Conservation (phyloP, 129 eudicot species). For the Helichrysum umbraculigerum region DNA sequence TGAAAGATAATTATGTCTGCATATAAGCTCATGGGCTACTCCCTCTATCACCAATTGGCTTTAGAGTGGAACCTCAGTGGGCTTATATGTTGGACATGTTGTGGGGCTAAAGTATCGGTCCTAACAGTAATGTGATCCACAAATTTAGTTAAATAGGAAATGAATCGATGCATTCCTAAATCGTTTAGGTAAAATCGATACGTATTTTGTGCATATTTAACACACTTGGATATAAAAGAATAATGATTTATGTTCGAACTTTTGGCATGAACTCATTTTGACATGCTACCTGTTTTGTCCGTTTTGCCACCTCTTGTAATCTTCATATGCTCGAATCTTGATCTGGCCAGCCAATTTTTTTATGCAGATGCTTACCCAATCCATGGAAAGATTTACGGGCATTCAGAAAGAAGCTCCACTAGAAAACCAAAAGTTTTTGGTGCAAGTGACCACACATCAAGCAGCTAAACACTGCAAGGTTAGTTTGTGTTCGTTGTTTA, state of each 20-base stretch:
- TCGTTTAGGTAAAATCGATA: not conserved
- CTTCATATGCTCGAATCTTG: not conserved
- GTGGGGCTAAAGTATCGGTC: too few relatives aligned
- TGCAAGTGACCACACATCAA: conserved; percentile 74
- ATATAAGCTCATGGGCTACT: too few relatives aligned
- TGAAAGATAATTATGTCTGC: too few relatives aligned
- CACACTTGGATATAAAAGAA: too few relatives aligned
- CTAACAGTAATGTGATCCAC: not conserved
- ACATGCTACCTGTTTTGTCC: not conserved
- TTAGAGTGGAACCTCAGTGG: too few relatives aligned
- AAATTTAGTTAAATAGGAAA: not conserved
- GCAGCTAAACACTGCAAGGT: conserved; percentile 84
- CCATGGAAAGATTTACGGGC: conserved; percentile 64
- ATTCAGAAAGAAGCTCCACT: conserved; percentile 72
- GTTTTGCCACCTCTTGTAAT: not conserved
- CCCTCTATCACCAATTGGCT: too few relatives aligned
- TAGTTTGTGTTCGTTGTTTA: conserved; percentile 6
- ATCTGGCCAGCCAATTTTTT: not conserved
- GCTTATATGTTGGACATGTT: too few relatives aligned
- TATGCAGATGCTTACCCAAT: conserved; percentile 72
- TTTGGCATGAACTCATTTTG: not conserved
- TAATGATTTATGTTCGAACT: not conserved
- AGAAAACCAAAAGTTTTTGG: conserved; percentile 50
- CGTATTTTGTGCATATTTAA: not conserved
- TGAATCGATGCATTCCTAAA: not conserved